phyloP scores from a whole-genome alignment of 345 rosid species.

The Moricandia moricandioides region DNA sequence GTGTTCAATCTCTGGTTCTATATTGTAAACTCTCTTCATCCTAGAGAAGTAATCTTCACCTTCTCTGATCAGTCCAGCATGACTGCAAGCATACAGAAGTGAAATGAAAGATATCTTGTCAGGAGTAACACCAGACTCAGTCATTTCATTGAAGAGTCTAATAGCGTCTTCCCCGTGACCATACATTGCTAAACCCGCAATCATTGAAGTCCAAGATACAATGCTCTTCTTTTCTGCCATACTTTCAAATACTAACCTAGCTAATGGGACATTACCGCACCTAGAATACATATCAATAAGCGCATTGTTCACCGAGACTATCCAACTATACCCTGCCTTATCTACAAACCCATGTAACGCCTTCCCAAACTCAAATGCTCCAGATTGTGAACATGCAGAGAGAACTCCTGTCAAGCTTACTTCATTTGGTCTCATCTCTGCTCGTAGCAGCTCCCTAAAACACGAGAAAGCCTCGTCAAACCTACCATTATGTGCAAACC shows the following conservation, averaged over 20 bases:
- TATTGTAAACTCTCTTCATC: conserved; percentile 42
- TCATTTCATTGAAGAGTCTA: conserved; percentile 44
- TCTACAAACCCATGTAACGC: conserved; percentile 47
- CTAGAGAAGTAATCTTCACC: conserved; percentile 45
- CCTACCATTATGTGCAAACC: conserved; percentile 47
- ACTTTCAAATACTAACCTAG: conserved; percentile 48
- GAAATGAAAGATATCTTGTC: conserved; percentile 53
- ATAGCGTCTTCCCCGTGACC: conserved; percentile 56
- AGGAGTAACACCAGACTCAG: conserved; percentile 38
- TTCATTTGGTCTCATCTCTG: conserved; percentile 46
- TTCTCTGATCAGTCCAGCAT: conserved; percentile 60
- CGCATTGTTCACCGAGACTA: conserved; percentile 46
- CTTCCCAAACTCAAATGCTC: conserved; percentile 43
- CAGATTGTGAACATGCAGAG: conserved; percentile 55
- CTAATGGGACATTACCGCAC: conserved; percentile 52
- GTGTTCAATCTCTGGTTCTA: conserved; percentile 53
- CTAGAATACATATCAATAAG: conserved; percentile 65
- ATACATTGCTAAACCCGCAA: conserved; percentile 54
- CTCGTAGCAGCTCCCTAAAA: conserved; percentile 48
- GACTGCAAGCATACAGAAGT: conserved; percentile 63
- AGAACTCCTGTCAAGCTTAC: conserved; percentile 54
- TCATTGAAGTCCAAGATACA: conserved; percentile 61
- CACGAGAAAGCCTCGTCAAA: conserved; percentile 44
- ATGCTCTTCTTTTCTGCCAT: conserved; percentile 39
- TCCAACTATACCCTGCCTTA: conserved; percentile 47